Conservation (phyloP, 164 flowering plant genomes). For the Magnolia kwangsiensis region DNA sequence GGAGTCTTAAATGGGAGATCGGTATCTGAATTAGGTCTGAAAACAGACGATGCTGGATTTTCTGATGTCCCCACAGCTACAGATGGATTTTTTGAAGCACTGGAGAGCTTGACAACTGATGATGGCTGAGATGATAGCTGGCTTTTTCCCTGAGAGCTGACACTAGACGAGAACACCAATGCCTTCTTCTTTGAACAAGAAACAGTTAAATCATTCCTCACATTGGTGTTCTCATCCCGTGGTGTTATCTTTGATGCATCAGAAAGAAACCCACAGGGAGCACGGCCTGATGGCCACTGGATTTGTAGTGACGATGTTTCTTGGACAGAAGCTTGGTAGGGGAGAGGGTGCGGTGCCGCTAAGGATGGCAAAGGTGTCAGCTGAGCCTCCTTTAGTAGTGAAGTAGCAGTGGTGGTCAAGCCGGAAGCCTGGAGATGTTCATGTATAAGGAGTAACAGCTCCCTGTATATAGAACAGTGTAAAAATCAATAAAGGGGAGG, state of each 20-base stretch:
- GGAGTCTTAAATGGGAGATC: slow-evolving; percentile 67
- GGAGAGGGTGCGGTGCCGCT: slow-evolving; percentile 54
- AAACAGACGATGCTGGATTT: slow-evolving; percentile 28
- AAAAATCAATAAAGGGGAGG: not conserved
- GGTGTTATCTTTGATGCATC: slow-evolving; percentile 29
- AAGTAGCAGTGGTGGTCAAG: slow-evolving; percentile 55
- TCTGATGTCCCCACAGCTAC: slow-evolving; percentile 29
- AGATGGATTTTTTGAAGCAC: slow-evolving; percentile 34
- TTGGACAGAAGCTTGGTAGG: slow-evolving; percentile 54
- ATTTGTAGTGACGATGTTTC: slow-evolving; percentile 49
- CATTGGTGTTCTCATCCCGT: slow-evolving; percentile 26
- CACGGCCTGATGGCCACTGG: slow-evolving; percentile 87
- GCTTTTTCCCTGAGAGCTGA: slow-evolving; percentile 46
- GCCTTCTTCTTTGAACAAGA: slow-evolving; percentile 54
- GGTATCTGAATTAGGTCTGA: slow-evolving; percentile 31
- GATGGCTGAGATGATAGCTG: slow-evolving; percentile 31
- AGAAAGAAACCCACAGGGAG: slow-evolving; percentile 55
- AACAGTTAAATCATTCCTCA: slow-evolving; percentile 35
- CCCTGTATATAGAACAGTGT: slow-evolving; percentile 41
- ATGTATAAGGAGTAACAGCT: slow-evolving; percentile 85
- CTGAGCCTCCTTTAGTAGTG: slow-evolving; percentile 81
- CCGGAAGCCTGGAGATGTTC: slow-evolving; percentile 95
- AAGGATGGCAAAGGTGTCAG: slow-evolving; percentile 76
- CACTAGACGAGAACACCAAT: slow-evolving; percentile 43
- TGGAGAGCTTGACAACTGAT: slow-evolving; percentile 26